phyloP scores from a whole-genome alignment of 2,329 filamentous ascomycete species.

The Emmonsiellopsis sp. region DNA sequence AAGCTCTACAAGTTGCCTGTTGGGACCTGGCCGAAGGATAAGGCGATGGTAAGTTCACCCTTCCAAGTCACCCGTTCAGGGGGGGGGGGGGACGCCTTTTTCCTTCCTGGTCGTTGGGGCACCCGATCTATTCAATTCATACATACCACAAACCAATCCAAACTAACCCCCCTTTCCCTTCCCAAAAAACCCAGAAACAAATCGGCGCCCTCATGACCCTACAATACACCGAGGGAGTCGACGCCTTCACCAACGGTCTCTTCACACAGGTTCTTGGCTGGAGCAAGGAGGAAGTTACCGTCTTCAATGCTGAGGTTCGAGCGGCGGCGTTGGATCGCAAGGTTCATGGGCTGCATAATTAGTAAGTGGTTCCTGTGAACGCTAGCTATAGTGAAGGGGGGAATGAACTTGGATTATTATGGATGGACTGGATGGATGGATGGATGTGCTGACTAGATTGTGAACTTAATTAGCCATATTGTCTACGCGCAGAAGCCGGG shows the following conservation, averaged over 20 bases:
- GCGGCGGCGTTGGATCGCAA: neutral
- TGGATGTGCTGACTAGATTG: no score
- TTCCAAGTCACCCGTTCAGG: neutral
- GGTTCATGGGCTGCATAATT: neutral
- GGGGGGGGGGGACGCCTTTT: no score
- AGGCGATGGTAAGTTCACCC: slow-evolving; percentile 6
- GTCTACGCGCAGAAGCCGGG: neutral
- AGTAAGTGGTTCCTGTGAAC: neutral
- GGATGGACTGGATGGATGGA: no score
- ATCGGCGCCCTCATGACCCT: slow-evolving; percentile 10
- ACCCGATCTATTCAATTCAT: no score
- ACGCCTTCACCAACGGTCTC: slow-evolving; percentile 9
- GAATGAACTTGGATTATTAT: no score
- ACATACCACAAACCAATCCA: no score
- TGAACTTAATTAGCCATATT: neutral
- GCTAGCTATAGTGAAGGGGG: no score
- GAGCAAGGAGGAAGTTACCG: neutral
- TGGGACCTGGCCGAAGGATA: slow-evolving; percentile 19
- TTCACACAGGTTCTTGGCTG: slow-evolving; percentile 13
- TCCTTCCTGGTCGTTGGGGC: no score
- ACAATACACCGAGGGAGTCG: slow-evolving; percentile 12
- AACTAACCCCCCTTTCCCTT: no score
- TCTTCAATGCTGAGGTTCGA: neutral
- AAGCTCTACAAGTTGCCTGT: slow-evolving; percentile 16
- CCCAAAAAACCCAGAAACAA: slow-evolving; percentile 9